A percentile compares a stretch with the other conserved stretches of the same genome.
These are phyloP conservation scores for Brassica rapa DNA, from an alignment of 345 rosid species.

Conservation along the genomic window DNA sequence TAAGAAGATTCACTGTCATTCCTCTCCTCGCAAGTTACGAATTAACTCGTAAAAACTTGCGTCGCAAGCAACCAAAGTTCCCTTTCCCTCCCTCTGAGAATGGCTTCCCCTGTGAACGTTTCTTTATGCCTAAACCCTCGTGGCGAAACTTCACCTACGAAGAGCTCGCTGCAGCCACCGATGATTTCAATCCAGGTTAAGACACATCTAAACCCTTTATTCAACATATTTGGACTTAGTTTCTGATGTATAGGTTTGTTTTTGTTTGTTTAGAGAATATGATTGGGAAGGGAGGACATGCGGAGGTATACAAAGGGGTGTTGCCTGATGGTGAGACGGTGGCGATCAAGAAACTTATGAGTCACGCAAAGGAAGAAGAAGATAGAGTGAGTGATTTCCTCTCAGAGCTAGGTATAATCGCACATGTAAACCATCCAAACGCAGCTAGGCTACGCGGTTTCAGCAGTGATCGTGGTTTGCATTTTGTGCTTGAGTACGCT, in stretches of 20 bases:
- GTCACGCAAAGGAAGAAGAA: conserved; percentile 61
- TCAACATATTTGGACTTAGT: not conserved
- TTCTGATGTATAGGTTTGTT: conserved; percentile 9
- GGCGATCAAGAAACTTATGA: conserved; percentile 77
- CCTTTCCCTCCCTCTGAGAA: conserved; percentile 45
- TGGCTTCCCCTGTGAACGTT: conserved; percentile 39
- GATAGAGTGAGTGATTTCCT: conserved; percentile 63
- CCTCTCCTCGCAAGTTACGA: conserved; percentile 51
- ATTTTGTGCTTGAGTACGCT: conserved; percentile 81
- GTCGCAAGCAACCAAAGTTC: conserved; percentile 51
- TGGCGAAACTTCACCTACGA: conserved; percentile 70
- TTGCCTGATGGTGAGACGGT: conserved; percentile 65
- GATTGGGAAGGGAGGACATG: conserved; percentile 88
- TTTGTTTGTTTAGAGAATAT: conserved; percentile 55
- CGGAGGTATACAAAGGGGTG: conserved; percentile 78
- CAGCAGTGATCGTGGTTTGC: conserved; percentile 72
- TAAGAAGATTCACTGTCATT: conserved; percentile 52
- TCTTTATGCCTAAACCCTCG: conserved; percentile 54
- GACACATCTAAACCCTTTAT: not conserved
- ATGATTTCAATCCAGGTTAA: conserved; percentile 63
- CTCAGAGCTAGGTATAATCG: conserved; percentile 90
- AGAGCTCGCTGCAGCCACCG: conserved; percentile 70
- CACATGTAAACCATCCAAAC: conserved; percentile 86
- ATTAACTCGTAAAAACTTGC: conserved; percentile 46
- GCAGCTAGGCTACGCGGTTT: conserved; percentile 83